Evolutionary conservation across 2,329 filamentous ascomycete species (phyloP).

Genomic region (Graphiopsis chlorocephala): DNA sequence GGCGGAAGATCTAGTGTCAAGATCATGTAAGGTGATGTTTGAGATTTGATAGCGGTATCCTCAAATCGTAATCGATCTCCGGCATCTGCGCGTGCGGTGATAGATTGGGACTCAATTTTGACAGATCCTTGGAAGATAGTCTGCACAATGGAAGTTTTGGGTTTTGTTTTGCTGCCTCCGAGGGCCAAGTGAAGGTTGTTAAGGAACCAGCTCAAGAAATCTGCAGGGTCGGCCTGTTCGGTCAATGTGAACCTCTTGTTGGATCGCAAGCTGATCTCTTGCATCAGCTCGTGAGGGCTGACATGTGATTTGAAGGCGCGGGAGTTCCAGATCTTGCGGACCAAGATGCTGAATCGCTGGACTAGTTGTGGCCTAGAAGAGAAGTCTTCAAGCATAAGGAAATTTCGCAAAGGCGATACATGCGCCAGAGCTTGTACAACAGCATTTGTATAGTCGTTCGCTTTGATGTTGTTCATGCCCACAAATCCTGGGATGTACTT

Average conservation of each 20-base stretch:
- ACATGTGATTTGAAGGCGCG: conserved; percentile 95
- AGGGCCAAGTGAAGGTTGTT: conserved; percentile 92
- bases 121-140: conserved; percentile 90
- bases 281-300: conserved; percentile 92
- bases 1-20: conserved; percentile 90
- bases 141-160: conserved; percentile 82
- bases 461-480: conserved; percentile 99
- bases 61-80: conserved; percentile 89
- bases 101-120: conserved; percentile 88
- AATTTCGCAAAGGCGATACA: conserved; percentile 85
- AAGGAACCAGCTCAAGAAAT: conserved; percentile 95
- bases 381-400: conserved; percentile 83
- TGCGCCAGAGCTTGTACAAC: conserved; percentile 89
- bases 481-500: conserved; percentile 92
- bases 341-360: conserved; percentile 80
- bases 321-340: conserved; percentile 97
- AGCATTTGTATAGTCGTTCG: conserved; percentile 98
- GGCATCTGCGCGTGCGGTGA: conserved; percentile 85
- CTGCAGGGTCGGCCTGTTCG: conserved; percentile 88
- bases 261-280: conserved; percentile 86
- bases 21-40: conserved; percentile 79
- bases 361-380: conserved; percentile 73
- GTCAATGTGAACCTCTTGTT: conserved; percentile 92
- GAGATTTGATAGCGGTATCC: conserved; percentile 72
- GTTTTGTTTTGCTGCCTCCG: conserved; percentile 83